Base-by-base conservation (phyloP, 164 flowering plant genomes). In the Vitis labrusca region DNA sequence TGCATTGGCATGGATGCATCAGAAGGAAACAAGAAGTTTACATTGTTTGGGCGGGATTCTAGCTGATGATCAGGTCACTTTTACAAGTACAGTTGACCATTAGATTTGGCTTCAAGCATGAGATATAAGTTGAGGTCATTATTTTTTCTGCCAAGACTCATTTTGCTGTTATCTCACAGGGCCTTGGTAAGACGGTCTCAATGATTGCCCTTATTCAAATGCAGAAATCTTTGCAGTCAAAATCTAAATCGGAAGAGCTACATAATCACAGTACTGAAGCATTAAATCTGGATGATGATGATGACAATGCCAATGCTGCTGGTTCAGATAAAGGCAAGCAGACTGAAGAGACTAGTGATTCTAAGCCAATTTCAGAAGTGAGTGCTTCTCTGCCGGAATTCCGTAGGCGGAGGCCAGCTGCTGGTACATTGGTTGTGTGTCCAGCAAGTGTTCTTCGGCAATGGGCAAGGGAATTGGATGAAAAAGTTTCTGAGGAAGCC, bases 361-460 rank as follows among this genome's bases (percentile, higher is more conserved):
- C 64, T 61, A 73, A 80, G 65, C 70, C 63, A 57, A 62, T 75
- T 67, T 67, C 82, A 52, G 77, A 79, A 74, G 82, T 69, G 15
- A 77, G 82, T 73, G 78, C 71, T 69, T 66, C 86, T 60, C 53
- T 67, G 15, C 60, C 63, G 68, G 69, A 77, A 72, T 78, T 84
- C 44, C 77, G 56, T 37, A 84, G 75, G 73, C 78, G 77, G 69
- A 91, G 90, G 76, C 95, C 93, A 37, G 81, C 86, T 16, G 98
- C 97, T 52, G 98, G 98, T 51, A 93, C 99, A 58, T 77, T 96
- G 82, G 89, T 96, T 75, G 97, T 96, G 30, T 96, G 99, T 71
- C 99, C 99, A 13, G 97, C 99, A 49, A 93, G 91, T 83, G 88
- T 96, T 80, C 86, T 96, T 71, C 88, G 94, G 56, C 99, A 96